Evolutionary conservation across 2,329 filamentous ascomycete species (phyloP).

Genomic region (Colletotrichum paranaense): DNA sequence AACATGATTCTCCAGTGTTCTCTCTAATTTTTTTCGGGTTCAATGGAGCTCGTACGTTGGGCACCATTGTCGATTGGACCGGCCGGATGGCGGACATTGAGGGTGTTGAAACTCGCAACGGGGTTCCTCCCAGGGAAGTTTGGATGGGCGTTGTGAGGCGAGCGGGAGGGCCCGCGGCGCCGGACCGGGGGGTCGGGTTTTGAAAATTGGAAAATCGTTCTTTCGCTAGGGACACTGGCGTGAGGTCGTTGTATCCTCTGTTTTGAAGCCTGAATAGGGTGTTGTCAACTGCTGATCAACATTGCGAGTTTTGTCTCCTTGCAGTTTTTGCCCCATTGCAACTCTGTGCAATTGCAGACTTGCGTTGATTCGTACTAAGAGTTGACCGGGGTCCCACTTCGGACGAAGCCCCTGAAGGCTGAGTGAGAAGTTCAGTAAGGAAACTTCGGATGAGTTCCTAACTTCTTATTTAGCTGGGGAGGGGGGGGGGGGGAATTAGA

Average conservation of each 20-base stretch:
- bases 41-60: not conserved
- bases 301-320: not conserved
- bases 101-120: not conserved
- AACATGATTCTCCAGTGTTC: not conserved
- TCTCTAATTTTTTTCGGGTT: not conserved
- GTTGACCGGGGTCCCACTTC: not conserved
- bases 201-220: not conserved
- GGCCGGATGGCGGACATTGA: not conserved
- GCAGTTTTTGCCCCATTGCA: not conserved
- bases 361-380: not conserved
- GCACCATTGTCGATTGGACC: slow-evolving; percentile 2
- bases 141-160: not conserved
- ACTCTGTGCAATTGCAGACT: not conserved
- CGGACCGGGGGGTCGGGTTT: slow-evolving; percentile 2
- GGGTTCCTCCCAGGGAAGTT: not conserved
- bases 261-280: not conserved
- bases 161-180: slow-evolving; percentile 26
- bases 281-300: not conserved
- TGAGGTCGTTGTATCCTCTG: not conserved
- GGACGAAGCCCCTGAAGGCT: not conserved
- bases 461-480: not conserved
- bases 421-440: not conserved
- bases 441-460: not conserved
- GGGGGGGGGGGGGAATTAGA: too few relatives aligned
- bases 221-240: not conserved